Conservation (phyloP, 2,329 filamentous ascomycete genomes). For the Malbranchea cinnamomea region DNA sequence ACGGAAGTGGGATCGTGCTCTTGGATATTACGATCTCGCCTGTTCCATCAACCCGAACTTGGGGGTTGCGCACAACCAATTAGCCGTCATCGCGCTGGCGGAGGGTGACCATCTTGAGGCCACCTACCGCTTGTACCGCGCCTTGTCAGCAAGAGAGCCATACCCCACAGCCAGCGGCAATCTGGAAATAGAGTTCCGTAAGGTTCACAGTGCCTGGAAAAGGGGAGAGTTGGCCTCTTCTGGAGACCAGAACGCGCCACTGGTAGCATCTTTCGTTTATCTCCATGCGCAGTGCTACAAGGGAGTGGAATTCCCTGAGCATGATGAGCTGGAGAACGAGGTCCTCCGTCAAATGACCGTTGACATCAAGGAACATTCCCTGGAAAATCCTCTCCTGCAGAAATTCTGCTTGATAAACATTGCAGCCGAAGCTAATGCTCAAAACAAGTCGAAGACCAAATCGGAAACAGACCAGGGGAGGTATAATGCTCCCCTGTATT, state of each 20-base stretch:
- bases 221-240: slow-evolving; percentile 32
- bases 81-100: slow-evolving; percentile 69
- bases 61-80: slow-evolving; percentile 76
- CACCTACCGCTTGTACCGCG: slow-evolving; percentile 79
- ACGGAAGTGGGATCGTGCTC: slow-evolving; percentile 62
- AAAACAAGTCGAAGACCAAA: slow-evolving; percentile 43
- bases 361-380: slow-evolving; percentile 52
- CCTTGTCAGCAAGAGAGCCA: slow-evolving; percentile 58
- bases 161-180: slow-evolving; percentile 63
- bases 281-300: slow-evolving; percentile 75
- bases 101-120: slow-evolving; percentile 66
- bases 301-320: slow-evolving; percentile 57
- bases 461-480: slow-evolving; percentile 34
- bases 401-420: slow-evolving; percentile 80
- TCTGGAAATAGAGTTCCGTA: slow-evolving; percentile 64
- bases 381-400: slow-evolving; percentile 46
- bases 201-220: slow-evolving; percentile 42
- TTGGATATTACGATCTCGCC: slow-evolving; percentile 74
- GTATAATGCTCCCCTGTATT: slow-evolving; percentile 36
- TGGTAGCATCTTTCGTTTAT: slow-evolving; percentile 69
- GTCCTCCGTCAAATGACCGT: slow-evolving; percentile 64
- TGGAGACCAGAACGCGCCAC: slow-evolving; percentile 38
- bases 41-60: slow-evolving; percentile 62
- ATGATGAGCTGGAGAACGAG: slow-evolving; percentile 71
- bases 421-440: slow-evolving; percentile 62